Conservation (phyloP, 1,139 yeast species). For the Magnusiomyces fungicola region DNA sequence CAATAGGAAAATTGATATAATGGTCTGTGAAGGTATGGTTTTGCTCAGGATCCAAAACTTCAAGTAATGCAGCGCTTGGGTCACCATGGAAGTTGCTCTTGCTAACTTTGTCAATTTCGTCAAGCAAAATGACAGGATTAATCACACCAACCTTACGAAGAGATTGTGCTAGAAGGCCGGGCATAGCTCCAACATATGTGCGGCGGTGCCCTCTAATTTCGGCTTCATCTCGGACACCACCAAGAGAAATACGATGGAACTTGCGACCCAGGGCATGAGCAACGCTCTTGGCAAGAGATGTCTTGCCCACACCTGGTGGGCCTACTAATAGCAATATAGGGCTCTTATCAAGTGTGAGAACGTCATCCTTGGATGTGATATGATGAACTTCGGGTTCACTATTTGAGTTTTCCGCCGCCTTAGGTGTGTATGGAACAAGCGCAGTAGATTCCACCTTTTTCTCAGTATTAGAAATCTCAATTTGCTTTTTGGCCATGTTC, state of each 20-base stretch:
- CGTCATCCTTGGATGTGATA: not conserved
- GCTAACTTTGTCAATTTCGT: constrained; percentile 81
- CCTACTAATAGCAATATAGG: constrained; percentile 82
- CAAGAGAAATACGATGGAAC: constrained; percentile 78
- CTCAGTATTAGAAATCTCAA: too few species aligned
- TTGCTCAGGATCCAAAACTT: constrained; percentile 89
- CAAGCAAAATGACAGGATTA: constrained; percentile 85
- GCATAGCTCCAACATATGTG: constrained; percentile 92
- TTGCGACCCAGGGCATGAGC: constrained; percentile 74
- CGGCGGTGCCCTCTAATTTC: constrained; percentile 90
- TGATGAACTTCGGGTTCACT: constrained; percentile 8
- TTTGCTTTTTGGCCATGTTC: not conserved
- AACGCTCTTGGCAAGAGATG: constrained; percentile 79
- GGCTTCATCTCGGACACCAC: constrained; percentile 85
- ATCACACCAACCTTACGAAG: constrained; percentile 68
- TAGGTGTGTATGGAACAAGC: constrained; percentile 6
- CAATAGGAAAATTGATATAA: constrained; percentile 81
- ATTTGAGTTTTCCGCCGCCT: not conserved
- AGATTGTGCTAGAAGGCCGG: constrained; percentile 77
- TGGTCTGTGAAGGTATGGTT: constrained; percentile 74
- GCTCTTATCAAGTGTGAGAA: constrained; percentile 41
- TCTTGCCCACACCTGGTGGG: constrained; percentile 95
- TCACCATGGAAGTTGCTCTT: constrained; percentile 61
- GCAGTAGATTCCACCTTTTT: too few species aligned
- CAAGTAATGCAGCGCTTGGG: constrained; percentile 85